Conservation (phyloP, 2,329 filamentous ascomycete species). For the Westerdykella aurantiaca region DNA sequence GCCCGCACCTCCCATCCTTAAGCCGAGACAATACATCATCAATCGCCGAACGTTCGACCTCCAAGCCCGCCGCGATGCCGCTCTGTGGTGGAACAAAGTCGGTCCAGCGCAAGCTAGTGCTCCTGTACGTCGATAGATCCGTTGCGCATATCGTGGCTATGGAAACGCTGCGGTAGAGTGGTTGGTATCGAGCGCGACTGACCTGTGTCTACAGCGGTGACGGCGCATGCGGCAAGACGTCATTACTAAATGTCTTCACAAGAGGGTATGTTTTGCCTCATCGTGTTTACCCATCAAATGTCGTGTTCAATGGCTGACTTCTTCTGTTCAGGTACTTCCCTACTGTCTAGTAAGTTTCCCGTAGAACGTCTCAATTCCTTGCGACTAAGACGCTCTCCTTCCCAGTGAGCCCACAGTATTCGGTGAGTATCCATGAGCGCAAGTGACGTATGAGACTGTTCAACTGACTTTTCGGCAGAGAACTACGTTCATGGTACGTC, state of each 20-base stretch:
- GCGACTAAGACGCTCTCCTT: constrained; percentile 13
- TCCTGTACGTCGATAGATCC: constrained; percentile 61
- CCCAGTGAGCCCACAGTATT: constrained; percentile 86
- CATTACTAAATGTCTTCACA: constrained; percentile 94
- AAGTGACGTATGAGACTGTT: neutral
- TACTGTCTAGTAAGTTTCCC: constrained; percentile 71
- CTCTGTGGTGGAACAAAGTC: constrained; percentile 58
- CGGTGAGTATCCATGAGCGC: constrained; percentile 39
- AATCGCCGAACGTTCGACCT: constrained; percentile 11
- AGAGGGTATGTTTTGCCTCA: constrained; percentile 66
- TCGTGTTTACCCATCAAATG: constrained; percentile 6
- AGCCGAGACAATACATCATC: constrained; percentile 17
- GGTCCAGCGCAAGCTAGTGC: constrained; percentile 91
- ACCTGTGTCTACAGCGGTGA: constrained; percentile 61
- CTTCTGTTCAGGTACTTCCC: constrained; percentile 70
- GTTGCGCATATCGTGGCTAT: constrained; percentile 12
- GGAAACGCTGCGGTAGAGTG: neutral
- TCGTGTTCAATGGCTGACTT: neutral
- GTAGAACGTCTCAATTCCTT: neutral
- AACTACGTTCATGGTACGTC: constrained; percentile 92
- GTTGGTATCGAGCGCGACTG: constrained; percentile 18
- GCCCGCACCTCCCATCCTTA: constrained; percentile 20
- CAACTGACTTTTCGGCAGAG: constrained; percentile 48
- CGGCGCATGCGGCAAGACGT: constrained; percentile 95
- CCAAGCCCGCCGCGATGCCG: constrained; percentile 35